A percentile compares a stretch with the other conserved stretches of the same genome.
phyloP scores from a whole-genome alignment of 2,329 filamentous ascomycete species.

The Trichoderma harzianum region DNA sequence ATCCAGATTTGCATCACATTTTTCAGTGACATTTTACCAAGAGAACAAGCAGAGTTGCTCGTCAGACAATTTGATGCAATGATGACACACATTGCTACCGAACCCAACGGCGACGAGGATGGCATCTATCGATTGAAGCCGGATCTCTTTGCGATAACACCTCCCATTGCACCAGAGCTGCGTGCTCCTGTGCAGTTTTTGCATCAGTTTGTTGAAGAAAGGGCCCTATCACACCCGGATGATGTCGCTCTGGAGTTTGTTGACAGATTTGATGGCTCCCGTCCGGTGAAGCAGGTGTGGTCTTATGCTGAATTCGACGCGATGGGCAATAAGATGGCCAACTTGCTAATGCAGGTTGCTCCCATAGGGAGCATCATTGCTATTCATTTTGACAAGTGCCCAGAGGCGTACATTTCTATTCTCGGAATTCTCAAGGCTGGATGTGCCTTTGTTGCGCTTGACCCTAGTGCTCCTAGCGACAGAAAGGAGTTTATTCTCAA shows the following conservation, averaged over 20 bases:
- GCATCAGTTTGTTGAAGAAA: constrained; percentile 73
- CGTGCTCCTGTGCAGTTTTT: constrained; percentile 58
- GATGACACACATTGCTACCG: constrained; percentile 56
- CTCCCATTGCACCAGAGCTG: constrained; percentile 57
- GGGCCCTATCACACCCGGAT: constrained; percentile 53
- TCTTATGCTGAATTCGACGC: constrained; percentile 69
- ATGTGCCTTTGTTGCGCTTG: constrained; percentile 76
- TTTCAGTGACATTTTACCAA: constrained; percentile 61
- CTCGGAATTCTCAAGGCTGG: constrained; percentile 79
- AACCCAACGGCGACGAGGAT: constrained; percentile 41
- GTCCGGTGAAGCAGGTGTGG: constrained; percentile 57
- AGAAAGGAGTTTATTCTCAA: constrained; percentile 74
- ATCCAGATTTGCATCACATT: constrained; percentile 66
- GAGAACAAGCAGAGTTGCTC: constrained; percentile 63
- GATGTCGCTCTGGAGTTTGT: constrained; percentile 74
- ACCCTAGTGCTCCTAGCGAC: constrained; percentile 67
- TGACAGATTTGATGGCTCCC: constrained; percentile 47
- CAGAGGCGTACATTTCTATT: constrained; percentile 79
- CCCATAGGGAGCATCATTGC: constrained; percentile 62
- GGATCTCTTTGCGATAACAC: constrained; percentile 60
- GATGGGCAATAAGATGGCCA: constrained; percentile 69
- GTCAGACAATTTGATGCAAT: constrained; percentile 68
- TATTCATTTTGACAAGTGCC: constrained; percentile 80
- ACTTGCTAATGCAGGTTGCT: constrained; percentile 54
- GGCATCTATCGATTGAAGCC: constrained; percentile 34